phyloP scores from a whole-genome alignment of 2,329 filamentous ascomycete species.

The Alternaria longipes region DNA sequence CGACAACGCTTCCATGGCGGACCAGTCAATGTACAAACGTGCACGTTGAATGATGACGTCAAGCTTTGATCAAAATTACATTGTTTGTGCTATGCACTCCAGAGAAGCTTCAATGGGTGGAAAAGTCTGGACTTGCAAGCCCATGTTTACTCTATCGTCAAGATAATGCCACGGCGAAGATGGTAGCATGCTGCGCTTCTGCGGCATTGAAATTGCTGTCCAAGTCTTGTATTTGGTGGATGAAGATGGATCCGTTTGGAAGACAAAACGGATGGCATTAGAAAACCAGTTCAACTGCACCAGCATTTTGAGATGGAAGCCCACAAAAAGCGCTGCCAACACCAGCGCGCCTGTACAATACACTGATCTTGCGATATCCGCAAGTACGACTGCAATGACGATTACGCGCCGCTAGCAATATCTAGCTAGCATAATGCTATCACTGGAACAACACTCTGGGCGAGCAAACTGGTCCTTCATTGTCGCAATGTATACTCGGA shows the following conservation, averaged over 20 bases:
- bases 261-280: neutral
- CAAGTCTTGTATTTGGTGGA: neutral
- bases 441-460: slow-evolving; percentile 21
- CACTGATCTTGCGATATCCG: slow-evolving; percentile 29
- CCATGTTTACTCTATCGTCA: neutral
- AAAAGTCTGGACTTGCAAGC: slow-evolving; percentile 7
- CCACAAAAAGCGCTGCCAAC: slow-evolving; percentile 1
- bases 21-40: slow-evolving; percentile 52
- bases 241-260: neutral
- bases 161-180: neutral
- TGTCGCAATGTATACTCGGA: slow-evolving; percentile 19
- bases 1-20: slow-evolving; percentile 48
- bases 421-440: slow-evolving; percentile 27
- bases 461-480: slow-evolving; percentile 20
- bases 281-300: slow-evolving; percentile 5
- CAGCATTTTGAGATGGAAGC: neutral
- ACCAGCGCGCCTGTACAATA: slow-evolving; percentile 32
- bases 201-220: neutral
- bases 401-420: slow-evolving; percentile 22
- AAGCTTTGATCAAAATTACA: neutral
- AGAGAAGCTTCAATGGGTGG: slow-evolving; percentile 1
- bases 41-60: slow-evolving; percentile 39
- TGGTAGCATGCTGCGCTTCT: neutral
- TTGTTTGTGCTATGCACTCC: neutral
- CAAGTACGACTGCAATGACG: slow-evolving; percentile 30